A percentile compares a stretch with the other conserved stretches of the same genome.
phyloP scores from a whole-genome alignment of 305 asterid species.

The Rubia tinctorum region DNA sequence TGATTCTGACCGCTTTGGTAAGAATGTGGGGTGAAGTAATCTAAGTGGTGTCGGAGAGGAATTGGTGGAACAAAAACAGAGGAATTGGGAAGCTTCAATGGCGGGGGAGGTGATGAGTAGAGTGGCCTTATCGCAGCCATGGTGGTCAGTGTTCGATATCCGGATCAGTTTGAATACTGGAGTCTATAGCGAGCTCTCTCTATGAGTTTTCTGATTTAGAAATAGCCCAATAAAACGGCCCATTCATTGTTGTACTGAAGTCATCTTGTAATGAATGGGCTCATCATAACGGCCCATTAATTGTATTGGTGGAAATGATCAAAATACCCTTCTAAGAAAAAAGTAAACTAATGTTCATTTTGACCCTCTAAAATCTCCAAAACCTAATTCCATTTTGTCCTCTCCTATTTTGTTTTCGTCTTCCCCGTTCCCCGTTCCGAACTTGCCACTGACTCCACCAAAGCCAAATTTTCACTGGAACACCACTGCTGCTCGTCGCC shows the following conservation, averaged over 20 bases:
- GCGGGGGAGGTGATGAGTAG: conserved; percentile 40
- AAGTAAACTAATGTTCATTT: too few species aligned
- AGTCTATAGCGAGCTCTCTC: background rate
- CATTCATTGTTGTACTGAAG: too few species aligned
- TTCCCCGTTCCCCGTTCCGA: too few species aligned
- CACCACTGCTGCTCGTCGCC: too few species aligned
- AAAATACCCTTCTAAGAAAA: too few species aligned
- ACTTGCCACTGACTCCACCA: too few species aligned
- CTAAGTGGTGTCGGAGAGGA: conserved; percentile 31
- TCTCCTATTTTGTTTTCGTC: too few species aligned
- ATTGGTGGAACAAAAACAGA: conserved; percentile 27
- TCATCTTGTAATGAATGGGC: too few species aligned
- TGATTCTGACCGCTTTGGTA: conserved; percentile 18
- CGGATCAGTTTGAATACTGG: background rate
- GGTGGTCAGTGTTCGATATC: conserved; percentile 12
- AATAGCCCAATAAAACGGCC: background rate
- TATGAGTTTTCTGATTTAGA: background rate
- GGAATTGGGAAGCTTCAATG: conserved; percentile 34
- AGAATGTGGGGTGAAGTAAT: conserved; percentile 6
- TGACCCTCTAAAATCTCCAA: too few species aligned
- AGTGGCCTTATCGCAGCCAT: conserved; percentile 59
- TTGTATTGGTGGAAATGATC: too few species aligned
- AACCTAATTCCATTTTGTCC: too few species aligned
- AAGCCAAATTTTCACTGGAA: too few species aligned
- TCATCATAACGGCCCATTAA: background rate